Evolutionary conservation across 169 alveolate genomes (phyloP).

Genomic region (Cryptosporidium felis): DNA sequence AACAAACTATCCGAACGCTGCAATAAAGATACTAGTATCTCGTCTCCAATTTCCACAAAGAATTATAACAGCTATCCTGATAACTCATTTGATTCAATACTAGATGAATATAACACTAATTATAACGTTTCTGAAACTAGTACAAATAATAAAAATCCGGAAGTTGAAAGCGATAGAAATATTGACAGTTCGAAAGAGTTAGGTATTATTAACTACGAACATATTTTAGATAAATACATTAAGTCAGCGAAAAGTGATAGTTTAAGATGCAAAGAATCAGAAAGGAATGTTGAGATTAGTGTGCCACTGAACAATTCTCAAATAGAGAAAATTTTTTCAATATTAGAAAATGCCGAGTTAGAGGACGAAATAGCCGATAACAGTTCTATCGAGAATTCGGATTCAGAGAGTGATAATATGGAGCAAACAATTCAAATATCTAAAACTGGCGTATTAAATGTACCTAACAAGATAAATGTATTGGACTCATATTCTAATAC

Average conservation of each 20-base stretch:
- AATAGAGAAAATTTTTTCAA: conserved; percentile 34
- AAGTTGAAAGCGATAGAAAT: too few species aligned
- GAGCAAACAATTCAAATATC: neutral
- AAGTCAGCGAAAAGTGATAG: neutral
- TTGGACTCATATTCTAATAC: neutral
- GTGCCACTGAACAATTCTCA: conserved; percentile 1
- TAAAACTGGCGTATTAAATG: neutral
- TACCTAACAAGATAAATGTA: conserved; percentile 9
- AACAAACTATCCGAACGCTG: conserved; percentile 16
- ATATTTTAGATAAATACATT: conserved; percentile 51
- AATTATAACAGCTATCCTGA: neutral
- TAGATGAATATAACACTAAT: conserved; percentile 39
- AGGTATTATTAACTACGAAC: conserved; percentile 10
- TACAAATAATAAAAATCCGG: neutral
- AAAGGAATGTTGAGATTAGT: conserved; percentile 3
- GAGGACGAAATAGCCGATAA: too few species aligned
- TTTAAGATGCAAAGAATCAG: neutral
- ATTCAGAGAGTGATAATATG: neutral
- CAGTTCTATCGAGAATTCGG: neutral
- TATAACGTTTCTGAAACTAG: neutral
- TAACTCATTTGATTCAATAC: neutral
- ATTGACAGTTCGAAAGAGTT: neutral
- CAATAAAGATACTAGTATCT: neutral
- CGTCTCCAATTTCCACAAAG: neutral
- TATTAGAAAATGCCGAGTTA: conserved; percentile 15